A percentile compares a stretch with the other conserved stretches of the same genome.
These are phyloP conservation scores for Zalerion maritima DNA, from an alignment of 495 filamentous ascomycete species.

Conservation along the genomic window DNA sequence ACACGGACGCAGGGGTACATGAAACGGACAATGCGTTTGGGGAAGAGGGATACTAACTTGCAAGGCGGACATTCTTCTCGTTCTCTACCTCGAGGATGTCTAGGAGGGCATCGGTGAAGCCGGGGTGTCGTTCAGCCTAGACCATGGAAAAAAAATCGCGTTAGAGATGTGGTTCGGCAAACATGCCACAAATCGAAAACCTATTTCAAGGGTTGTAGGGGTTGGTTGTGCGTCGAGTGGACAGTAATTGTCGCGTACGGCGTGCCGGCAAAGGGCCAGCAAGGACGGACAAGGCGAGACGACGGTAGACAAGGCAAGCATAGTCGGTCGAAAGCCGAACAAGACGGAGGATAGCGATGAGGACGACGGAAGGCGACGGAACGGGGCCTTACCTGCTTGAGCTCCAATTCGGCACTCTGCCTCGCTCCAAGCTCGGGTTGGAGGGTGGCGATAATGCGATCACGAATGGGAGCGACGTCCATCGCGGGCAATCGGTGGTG, in stretches of 20 bases:
- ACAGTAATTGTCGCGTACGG: constrained; percentile 1
- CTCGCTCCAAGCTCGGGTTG: constrained; percentile 72
- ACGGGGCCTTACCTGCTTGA: constrained; percentile 64
- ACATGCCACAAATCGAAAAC: too few species aligned
- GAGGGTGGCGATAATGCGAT: constrained; percentile 78
- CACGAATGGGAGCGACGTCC: constrained; percentile 76
- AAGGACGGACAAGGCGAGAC: constrained; percentile 3
- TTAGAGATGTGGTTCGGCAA: constrained; percentile 11
- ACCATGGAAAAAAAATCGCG: constrained; percentile 2
- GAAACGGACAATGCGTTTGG: too few species aligned
- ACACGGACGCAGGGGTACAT: constrained; percentile 5
- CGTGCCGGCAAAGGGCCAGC: constrained; percentile 5
- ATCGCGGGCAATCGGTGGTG: constrained; percentile 33
- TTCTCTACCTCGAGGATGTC: constrained; percentile 82
- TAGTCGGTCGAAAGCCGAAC: constrained; percentile 2
- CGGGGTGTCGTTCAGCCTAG: constrained; percentile 81
- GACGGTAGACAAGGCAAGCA: constrained; percentile 3
- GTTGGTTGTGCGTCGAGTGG: constrained; percentile 3
- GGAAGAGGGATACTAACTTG: constrained; percentile 44
- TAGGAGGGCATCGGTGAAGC: constrained; percentile 79
- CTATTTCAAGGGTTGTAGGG: constrained; percentile 7
- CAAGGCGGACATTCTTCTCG: constrained; percentile 67
- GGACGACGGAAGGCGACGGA: constrained; percentile 4
- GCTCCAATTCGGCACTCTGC: constrained; percentile 75
- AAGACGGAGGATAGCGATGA: constrained; percentile 4